phyloP scores from a whole-genome alignment of 2,329 filamentous ascomycete species.

The Cercospora janseana region DNA sequence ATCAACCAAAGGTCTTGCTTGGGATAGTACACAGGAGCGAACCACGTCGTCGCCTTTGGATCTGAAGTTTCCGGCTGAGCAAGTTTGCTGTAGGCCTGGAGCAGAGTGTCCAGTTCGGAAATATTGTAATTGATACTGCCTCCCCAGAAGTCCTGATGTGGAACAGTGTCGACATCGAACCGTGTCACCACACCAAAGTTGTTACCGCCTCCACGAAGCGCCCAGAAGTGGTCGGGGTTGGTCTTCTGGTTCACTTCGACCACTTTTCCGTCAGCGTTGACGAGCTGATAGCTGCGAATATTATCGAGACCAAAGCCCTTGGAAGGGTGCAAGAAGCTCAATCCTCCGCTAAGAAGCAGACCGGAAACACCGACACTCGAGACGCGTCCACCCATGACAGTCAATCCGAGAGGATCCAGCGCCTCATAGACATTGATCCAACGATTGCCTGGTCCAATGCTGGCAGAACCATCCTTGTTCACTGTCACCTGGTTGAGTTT shows the following conservation, averaged over 20 bases:
- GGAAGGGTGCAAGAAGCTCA: conserved; percentile 32
- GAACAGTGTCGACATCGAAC: conserved; percentile 29
- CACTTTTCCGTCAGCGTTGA: conserved; percentile 28
- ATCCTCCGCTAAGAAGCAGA: conserved; percentile 33
- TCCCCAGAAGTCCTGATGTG: conserved; percentile 19
- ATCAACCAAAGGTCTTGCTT: conserved; percentile 2
- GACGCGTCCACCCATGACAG: conserved; percentile 30
- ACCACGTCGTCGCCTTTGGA: conserved; percentile 13
- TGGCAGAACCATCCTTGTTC: conserved; percentile 6
- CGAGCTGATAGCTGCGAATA: conserved; percentile 33
- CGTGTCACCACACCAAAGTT: conserved; percentile 36
- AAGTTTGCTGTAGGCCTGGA: conserved; percentile 2
- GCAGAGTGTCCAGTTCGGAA: conserved; percentile 3
- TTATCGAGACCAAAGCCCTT: conserved; percentile 36
- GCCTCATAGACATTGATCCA: conserved; percentile 23
- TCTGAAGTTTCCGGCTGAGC: conserved; percentile 9
- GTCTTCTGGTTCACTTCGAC: conserved; percentile 28
- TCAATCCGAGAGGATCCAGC: conserved; percentile 22
- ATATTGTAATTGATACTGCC: conserved; percentile 20
- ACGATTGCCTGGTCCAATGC: conserved; percentile 9
- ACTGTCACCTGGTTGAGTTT: conserved; percentile 21
- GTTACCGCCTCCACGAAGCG: conserved; percentile 30
- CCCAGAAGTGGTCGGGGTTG: conserved; percentile 30
- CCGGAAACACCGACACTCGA: conserved; percentile 33
- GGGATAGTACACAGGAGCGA: conserved; percentile 16